Conservation (phyloP, 2,329 filamentous ascomycete genomes). For the Colletotrichum scovillei region DNA sequence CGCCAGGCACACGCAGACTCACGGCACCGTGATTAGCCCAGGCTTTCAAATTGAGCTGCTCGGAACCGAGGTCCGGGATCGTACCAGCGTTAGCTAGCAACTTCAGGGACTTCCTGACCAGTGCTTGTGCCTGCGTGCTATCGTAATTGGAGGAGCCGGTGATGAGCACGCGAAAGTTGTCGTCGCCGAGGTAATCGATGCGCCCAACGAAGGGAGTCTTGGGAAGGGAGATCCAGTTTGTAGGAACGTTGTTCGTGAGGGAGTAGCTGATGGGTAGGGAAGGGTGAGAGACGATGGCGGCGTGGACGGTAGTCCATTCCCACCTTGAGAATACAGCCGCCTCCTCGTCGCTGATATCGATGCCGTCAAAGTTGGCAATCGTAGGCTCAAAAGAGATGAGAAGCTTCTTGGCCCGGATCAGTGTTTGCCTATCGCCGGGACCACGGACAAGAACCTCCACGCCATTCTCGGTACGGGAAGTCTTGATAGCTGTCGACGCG, state of each 20-base stretch:
- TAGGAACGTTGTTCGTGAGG: conserved; percentile 43
- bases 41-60: conserved; percentile 39
- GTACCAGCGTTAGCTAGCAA: conserved; percentile 39
- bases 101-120: conserved; percentile 40
- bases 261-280: conserved; percentile 42
- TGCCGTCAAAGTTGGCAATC: conserved; percentile 42
- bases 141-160: conserved; percentile 38
- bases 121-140: conserved; percentile 39
- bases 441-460: conserved; percentile 45
- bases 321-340: conserved; percentile 45
- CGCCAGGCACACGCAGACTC: conserved; percentile 43
- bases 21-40: conserved; percentile 46
- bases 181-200: conserved; percentile 42
- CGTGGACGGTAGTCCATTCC: conserved; percentile 46
- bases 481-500: conserved; percentile 46
- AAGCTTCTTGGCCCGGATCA: conserved; percentile 46
- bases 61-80: conserved; percentile 34
- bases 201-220: conserved; percentile 42
- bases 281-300: conserved; percentile 45
- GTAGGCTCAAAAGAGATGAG: conserved; percentile 51
- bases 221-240: conserved; percentile 43
- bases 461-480: conserved; percentile 43
- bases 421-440: conserved; percentile 28
- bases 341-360: conserved; percentile 47
- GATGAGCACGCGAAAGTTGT: conserved; percentile 43